A percentile compares a stretch with the other conserved stretches of the same genome.
Conservation (phyloP, 768 basidiomycete genomes). For the Amyloporia xantha region DNA sequence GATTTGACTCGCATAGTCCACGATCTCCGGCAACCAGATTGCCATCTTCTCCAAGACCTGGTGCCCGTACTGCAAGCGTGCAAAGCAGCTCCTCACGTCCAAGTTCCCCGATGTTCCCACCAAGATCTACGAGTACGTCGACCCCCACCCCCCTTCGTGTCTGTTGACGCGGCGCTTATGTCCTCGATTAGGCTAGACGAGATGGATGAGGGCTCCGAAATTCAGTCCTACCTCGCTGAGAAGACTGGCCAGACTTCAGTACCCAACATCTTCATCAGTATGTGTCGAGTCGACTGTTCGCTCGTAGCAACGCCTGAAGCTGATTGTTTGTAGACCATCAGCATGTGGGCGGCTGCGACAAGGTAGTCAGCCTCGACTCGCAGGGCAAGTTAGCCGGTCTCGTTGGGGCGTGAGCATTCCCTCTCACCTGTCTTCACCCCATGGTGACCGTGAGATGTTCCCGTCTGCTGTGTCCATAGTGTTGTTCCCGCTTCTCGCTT, state of each 20-base stretch:
- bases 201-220: constrained; percentile 48
- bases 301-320: no score
- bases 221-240: constrained; percentile 57
- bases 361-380: constrained; percentile 18
- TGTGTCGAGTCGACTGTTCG: no score
- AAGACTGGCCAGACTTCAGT: constrained; percentile 70
- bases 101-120: constrained; percentile 25
- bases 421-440: not conserved
- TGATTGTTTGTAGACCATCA: constrained; percentile 40
- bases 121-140: constrained; percentile 31
- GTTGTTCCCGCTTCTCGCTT: constrained; percentile 2
- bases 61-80: constrained; percentile 36
- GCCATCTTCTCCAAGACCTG: constrained; percentile 35
- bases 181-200: constrained; percentile 44
- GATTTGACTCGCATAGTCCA: no score
- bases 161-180: not conserved
- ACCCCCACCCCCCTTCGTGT: no score
- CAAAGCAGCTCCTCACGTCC: constrained; percentile 30
- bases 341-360: constrained; percentile 44
- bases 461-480: not conserved
- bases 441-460: not conserved
- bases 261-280: constrained; percentile 74
- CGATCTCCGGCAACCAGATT: constrained; percentile 32
- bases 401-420: constrained; percentile 15
- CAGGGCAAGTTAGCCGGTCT: constrained; percentile 21